These are phyloP conservation scores for Lagenaria siceraria DNA, from an alignment of 306 rosid species.

Conservation along the genomic window DNA sequence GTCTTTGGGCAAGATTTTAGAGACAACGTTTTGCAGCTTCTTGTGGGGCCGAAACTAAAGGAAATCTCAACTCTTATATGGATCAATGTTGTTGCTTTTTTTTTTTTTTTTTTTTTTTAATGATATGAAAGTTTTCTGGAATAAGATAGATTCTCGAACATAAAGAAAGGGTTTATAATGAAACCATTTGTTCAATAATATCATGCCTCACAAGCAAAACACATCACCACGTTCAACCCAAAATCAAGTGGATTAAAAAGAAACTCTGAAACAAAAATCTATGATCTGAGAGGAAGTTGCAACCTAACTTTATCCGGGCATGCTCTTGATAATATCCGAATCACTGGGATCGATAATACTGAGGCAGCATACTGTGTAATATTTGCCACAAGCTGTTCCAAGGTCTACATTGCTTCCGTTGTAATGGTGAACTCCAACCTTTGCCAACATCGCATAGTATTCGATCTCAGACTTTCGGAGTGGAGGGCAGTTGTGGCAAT, in stretches of 20 bases:
- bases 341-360: slow-evolving; percentile 71
- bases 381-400: slow-evolving; percentile 82
- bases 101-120: no score
- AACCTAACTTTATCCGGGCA: slow-evolving; percentile 30
- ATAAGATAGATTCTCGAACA: not conserved
- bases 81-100: no score
- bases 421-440: slow-evolving; percentile 78
- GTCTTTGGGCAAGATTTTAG: no score
- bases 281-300: not conserved
- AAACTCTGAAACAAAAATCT: slow-evolving; percentile 21
- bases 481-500: slow-evolving; percentile 84
- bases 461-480: slow-evolving; percentile 75
- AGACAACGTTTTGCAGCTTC: no score
- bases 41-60: no score
- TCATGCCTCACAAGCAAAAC: slow-evolving; percentile 4
- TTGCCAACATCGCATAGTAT: slow-evolving; percentile 75
- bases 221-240: not conserved
- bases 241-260: not conserved
- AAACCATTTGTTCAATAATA: slow-evolving; percentile 1
- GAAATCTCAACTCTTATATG: no score
- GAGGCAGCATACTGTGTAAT: slow-evolving; percentile 75
- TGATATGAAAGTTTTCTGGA: not conserved
- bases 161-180: not conserved
- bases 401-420: slow-evolving; percentile 74
- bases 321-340: slow-evolving; percentile 35